Conservation (phyloP, 169 alveolate species). For the Ichthyophthirius multifiliis region DNA sequence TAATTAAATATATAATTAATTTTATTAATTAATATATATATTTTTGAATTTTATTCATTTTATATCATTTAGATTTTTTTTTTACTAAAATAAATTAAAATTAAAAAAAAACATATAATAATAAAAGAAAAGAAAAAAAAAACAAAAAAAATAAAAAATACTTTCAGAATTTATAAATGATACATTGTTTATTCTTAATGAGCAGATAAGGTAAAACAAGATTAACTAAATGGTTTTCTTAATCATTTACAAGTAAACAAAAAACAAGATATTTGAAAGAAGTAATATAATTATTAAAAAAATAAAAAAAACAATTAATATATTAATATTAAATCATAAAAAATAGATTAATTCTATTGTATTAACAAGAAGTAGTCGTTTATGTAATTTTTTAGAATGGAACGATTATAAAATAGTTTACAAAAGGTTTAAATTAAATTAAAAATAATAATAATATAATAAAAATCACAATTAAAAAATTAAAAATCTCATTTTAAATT, state of each 20-base stretch:
- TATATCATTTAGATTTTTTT: no score
- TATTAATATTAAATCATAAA: constrained; percentile 48
- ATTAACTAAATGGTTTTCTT: constrained; percentile 93
- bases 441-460: not conserved
- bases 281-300: constrained; percentile 87
- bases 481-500: not conserved
- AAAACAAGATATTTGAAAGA: constrained; percentile 73
- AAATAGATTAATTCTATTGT: constrained; percentile 68
- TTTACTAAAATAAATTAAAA: no score
- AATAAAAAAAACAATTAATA: not conserved
- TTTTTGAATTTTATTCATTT: no score
- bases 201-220: constrained; percentile 97
- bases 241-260: constrained; percentile 81
- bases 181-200: constrained; percentile 93
- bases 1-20: no score
- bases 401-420: constrained; percentile 94
- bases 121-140: no score
- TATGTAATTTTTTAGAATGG: constrained; percentile 97
- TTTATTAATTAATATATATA: no score
- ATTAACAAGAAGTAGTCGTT: constrained; percentile 92
- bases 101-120: no score
- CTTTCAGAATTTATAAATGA: no score
- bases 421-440: constrained; percentile 73
- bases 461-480: not conserved
- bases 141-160: no score